phyloP scores from a whole-genome alignment of 2,329 filamentous ascomycete species.

The Aspergillus candidus region DNA sequence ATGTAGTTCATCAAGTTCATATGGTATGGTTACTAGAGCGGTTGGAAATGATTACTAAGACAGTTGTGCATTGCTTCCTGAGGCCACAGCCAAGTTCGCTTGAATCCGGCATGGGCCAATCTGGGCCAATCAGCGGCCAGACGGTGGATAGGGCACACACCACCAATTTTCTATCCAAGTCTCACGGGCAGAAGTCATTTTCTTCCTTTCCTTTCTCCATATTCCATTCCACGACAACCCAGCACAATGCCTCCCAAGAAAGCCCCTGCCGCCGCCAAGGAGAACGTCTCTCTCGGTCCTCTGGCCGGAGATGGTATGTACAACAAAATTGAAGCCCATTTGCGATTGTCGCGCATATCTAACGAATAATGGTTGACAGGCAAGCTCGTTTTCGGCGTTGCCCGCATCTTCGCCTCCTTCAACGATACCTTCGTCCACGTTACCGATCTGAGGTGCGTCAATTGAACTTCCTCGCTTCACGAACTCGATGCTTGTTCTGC shows the following conservation, averaged over 20 bases:
- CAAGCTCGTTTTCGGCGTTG: conserved; percentile 96
- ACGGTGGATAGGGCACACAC: conserved; percentile 34
- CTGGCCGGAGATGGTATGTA: conserved; percentile 86
- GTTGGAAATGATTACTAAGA: too few relatives aligned
- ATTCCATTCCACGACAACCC: conserved; percentile 40
- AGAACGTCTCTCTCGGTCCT: conserved; percentile 98
- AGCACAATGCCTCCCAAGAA: conserved; percentile 87
- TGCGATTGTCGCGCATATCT: conserved; percentile 1
- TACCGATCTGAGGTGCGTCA: conserved; percentile 86
- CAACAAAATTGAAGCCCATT: neutral
- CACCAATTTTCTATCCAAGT: conserved; percentile 20
- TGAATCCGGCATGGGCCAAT: conserved; percentile 9
- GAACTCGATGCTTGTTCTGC: too few relatives aligned
- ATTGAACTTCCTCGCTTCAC: too few relatives aligned
- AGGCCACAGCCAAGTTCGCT: conserved; percentile 24
- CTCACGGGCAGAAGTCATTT: conserved; percentile 12
- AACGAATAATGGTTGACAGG: conserved; percentile 46
- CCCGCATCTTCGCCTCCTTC: conserved; percentile 95
- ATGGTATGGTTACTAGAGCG: too few relatives aligned
- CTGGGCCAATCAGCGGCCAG: conserved; percentile 25
- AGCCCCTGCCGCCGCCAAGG: conserved; percentile 68
- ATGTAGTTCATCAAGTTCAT: too few relatives aligned
- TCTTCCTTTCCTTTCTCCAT: conserved; percentile 28
- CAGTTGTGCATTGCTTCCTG: conserved; percentile 1
- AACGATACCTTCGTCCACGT: conserved; percentile 96